Percentiles rank a stretch among this genome's conserved stretches.
These are phyloP conservation scores for Verbena officinalis DNA, from an alignment of 257 asterid genomes.

Conservation along the genomic window DNA sequence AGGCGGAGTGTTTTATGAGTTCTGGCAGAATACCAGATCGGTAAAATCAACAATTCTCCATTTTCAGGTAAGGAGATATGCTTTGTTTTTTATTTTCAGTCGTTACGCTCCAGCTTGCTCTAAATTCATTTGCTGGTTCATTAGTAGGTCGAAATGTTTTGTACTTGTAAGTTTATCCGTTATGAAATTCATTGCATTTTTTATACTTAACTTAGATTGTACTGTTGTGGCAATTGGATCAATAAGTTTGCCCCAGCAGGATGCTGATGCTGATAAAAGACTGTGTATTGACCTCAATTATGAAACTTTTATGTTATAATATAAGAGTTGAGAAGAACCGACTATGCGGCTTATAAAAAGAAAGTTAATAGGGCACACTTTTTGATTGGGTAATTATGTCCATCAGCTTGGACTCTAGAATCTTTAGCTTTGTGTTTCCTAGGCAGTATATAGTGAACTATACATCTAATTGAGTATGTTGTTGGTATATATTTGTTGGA, in stretches of 20 bases:
- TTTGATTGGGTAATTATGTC: background rate
- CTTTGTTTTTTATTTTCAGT: background rate
- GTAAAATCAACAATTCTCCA: conserved; percentile 60
- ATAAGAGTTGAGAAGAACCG: background rate
- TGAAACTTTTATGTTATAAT: background rate
- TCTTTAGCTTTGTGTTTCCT: background rate
- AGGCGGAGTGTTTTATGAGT: conserved; percentile 53
- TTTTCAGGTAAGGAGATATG: conserved; percentile 48
- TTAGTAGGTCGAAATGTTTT: conserved; percentile 3
- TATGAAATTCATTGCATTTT: background rate
- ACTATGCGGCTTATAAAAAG: background rate
- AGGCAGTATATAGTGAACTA: background rate
- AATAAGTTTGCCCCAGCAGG: conserved; percentile 1
- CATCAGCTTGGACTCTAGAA: too few relatives aligned
- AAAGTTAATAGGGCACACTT: background rate
- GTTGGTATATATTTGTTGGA: background rate
- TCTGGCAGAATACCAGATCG: conserved; percentile 62
- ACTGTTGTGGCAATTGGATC: background rate
- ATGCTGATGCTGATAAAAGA: background rate
- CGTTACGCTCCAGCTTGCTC: background rate
- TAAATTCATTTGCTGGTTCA: background rate
- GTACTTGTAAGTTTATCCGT: background rate
- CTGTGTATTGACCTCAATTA: background rate
- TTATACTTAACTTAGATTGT: conserved; percentile 7
- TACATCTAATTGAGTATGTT: too few relatives aligned